phyloP scores from a whole-genome alignment of 192 early-diverging fungal species.

The Coemansia sp. region DNA sequence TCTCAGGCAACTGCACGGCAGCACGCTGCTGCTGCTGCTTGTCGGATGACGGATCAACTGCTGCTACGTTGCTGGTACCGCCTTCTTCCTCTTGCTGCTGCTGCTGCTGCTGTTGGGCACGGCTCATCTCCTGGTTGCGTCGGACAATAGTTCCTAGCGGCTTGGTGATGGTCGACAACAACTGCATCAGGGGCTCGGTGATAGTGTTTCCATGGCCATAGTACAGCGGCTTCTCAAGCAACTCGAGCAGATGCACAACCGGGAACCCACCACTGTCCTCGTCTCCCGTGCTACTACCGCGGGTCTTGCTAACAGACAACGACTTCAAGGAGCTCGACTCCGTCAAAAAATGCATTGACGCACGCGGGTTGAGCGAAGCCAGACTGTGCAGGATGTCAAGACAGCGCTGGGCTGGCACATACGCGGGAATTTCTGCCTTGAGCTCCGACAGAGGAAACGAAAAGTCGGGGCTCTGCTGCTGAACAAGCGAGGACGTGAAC shows the following conservation, averaged over 20 bases:
- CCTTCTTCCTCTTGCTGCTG: conserved; percentile 7
- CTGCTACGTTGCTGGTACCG: conserved; percentile 4
- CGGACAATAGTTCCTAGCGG: conserved; percentile 67
- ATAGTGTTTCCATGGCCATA: conserved; percentile 69
- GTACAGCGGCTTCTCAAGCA: conserved; percentile 83
- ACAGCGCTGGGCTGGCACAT: conserved; percentile 85
- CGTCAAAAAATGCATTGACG: conserved; percentile 69
- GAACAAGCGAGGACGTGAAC: conserved; percentile 39
- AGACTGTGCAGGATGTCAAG: conserved; percentile 82
- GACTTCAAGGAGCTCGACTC: conserved; percentile 34
- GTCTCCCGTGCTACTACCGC: conserved; percentile 61
- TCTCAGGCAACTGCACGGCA: conserved; percentile 68
- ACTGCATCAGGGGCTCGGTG: conserved; percentile 86
- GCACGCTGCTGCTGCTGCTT: neutral
- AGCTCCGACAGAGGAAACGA: conserved; percentile 52
- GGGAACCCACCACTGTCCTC: conserved; percentile 59
- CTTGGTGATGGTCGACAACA: conserved; percentile 77
- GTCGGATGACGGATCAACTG: neutral
- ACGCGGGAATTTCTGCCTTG: conserved; percentile 70
- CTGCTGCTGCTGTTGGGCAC: conserved; percentile 23
- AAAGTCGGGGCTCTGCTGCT: conserved; percentile 37
- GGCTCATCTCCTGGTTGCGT: conserved; percentile 48
- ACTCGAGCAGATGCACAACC: conserved; percentile 72
- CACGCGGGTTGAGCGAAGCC: conserved; percentile 71
- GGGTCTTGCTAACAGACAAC: conserved; percentile 44